Percentiles rank a stretch among this genome's conserved stretches.
phyloP scores from a whole-genome alignment of 345 rosid species.

The Lagerstroemia speciosa region DNA sequence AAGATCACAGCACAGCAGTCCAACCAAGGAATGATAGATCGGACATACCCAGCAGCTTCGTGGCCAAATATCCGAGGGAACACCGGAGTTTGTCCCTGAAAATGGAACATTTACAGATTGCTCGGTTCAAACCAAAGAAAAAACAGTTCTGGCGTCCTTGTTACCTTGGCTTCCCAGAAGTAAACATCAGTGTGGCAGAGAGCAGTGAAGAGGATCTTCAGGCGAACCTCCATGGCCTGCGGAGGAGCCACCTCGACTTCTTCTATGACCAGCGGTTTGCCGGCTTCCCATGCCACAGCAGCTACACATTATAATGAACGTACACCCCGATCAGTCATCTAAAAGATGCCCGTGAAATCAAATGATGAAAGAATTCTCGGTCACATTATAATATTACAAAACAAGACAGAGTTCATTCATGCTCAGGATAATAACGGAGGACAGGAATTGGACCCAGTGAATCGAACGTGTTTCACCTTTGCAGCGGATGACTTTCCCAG shows the following conservation, averaged over 20 bases:
- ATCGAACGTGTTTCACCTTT: constrained; percentile 16
- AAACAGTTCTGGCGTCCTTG: neutral
- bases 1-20: neutral
- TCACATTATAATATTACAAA: too few species aligned
- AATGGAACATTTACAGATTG: neutral
- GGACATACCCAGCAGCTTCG: constrained; percentile 32
- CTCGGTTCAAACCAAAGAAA: neutral
- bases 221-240: constrained; percentile 33
- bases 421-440: neutral
- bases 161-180: constrained; percentile 49
- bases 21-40: neutral
- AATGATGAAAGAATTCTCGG: too few species aligned
- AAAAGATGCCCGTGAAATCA: neutral
- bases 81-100: constrained; percentile 27
- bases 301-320: constrained; percentile 15
- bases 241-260: constrained; percentile 54
- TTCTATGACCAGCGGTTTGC: constrained; percentile 42
- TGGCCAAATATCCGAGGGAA: constrained; percentile 37
- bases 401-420: too few species aligned
- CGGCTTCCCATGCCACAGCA: constrained; percentile 55
- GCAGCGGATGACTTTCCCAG: constrained; percentile 33
- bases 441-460: neutral
- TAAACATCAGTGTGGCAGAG: constrained; percentile 45
- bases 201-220: constrained; percentile 33
- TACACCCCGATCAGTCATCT: neutral